Base-by-base conservation (phyloP, 306 rosid genomes). In the Hippophae tibetana region DNA sequence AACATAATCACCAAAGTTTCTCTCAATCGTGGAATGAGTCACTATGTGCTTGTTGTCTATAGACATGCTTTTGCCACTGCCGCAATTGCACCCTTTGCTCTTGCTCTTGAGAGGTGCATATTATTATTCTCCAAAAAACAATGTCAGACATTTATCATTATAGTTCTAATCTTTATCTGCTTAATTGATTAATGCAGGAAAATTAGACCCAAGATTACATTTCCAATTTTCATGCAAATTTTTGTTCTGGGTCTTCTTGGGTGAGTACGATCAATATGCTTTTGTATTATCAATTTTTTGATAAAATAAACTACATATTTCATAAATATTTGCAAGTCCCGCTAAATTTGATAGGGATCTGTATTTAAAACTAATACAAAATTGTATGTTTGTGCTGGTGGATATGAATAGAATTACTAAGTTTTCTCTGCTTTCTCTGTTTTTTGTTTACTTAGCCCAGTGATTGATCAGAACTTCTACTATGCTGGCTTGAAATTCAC, bases 41-140 rank as follows among this genome's bases (percentile, higher is more conserved):
- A 88, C 64, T 93, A 82, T 38, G 97, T 86, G 13, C 97, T 93
- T 60, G 90, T 87, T 31, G 96, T 86, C 49, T 93, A 93, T 54
- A 63, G 99, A 9, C 99, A 93, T 6, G 92, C 96, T 59, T 85
- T 93, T 65, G 99, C 99, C 67, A 82, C 96, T 0, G 89, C 79
- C 0, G 94, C 77, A 13, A 79, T 93, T 56, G 97, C 97, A 41
- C 99, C 99, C 7, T 93, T 93, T 42, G 97, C 99, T 56, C 76
- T 93, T n/a, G 62, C 84, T 69, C 90, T 88, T 2, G 99, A 93
- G 68, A 77, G 97, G 97, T 90, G 68, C 7, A 13, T 13, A 2
- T 23, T 43, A 43, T 7, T 31, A 31, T 31, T 18, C 1, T 18
- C 23, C 23, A 18, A 18, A 18, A 18, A 18, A 18, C 23, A 18